Conservation (phyloP, 495 filamentous ascomycete genomes). For the Penicillium cinerascens region DNA sequence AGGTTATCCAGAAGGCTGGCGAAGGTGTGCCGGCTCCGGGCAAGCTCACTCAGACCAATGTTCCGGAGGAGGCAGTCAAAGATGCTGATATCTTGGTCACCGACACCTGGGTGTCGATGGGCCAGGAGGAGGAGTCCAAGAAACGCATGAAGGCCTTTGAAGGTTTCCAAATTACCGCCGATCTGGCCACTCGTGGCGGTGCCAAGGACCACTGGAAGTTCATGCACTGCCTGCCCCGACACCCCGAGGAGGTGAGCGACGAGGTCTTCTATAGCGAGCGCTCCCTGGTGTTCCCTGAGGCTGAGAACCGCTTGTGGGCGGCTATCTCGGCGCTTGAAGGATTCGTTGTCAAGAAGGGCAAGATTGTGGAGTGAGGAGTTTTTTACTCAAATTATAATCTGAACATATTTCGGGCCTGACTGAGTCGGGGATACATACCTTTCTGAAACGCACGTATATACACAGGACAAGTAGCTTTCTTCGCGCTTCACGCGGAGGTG, state of each 20-base stretch:
- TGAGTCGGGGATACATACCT: not conserved
- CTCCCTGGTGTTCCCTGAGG: slow-evolving; percentile 87
- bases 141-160: slow-evolving; percentile 75
- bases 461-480: too few relatives aligned
- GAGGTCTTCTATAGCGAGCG: slow-evolving; percentile 84
- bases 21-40: slow-evolving; percentile 56
- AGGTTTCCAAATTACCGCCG: slow-evolving; percentile 84
- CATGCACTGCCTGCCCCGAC: slow-evolving; percentile 97
- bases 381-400: not conserved
- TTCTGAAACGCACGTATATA: slow-evolving; percentile 1
- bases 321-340: slow-evolving; percentile 81
- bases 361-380: slow-evolving; percentile 47
- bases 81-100: slow-evolving; percentile 88
- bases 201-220: slow-evolving; percentile 92
- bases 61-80: slow-evolving; percentile 86
- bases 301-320: slow-evolving; percentile 90
- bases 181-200: slow-evolving; percentile 76
- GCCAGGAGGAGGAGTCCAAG: slow-evolving; percentile 79
- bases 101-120: slow-evolving; percentile 98
- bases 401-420: not conserved
- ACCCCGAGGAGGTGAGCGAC: slow-evolving; percentile 89
- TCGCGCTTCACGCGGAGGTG: too few relatives aligned
- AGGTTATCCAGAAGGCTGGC: slow-evolving; percentile 61
- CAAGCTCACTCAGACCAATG: slow-evolving; percentile 64
- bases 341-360: slow-evolving; percentile 88